A percentile compares a stretch with the other conserved stretches of the same genome.
Conservation (phyloP, 768 basidiomycete species). For the Lactarius evosmus region DNA sequence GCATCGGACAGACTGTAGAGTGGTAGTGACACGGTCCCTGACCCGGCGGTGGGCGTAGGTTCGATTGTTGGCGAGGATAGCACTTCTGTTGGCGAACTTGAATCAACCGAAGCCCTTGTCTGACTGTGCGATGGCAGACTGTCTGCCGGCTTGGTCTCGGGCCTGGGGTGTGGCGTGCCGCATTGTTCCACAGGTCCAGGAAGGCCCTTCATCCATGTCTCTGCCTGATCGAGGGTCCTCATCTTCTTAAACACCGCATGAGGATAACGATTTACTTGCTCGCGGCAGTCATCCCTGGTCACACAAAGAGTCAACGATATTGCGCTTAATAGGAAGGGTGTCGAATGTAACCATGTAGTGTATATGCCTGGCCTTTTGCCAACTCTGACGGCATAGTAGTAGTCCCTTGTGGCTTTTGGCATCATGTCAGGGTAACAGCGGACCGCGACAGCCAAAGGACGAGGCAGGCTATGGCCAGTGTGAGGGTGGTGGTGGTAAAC, state of each 20-base stretch:
- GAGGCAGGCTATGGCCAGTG: not conserved
- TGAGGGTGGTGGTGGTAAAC: not conserved
- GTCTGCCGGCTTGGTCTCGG: not conserved
- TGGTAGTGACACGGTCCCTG: not conserved
- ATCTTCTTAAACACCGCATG: slow-evolving; percentile 72
- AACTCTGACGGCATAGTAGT: slow-evolving; percentile 74
- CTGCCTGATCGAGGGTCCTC: slow-evolving; percentile 50
- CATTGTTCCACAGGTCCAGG: not conserved
- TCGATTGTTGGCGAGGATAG: not conserved
- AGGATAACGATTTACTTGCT: slow-evolving; percentile 61
- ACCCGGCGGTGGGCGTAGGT: not conserved
- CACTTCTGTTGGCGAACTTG: no score
- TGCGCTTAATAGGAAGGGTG: not conserved
- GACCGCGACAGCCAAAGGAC: not conserved
- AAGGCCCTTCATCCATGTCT: slow-evolving; percentile 44
- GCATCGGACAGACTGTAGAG: not conserved
- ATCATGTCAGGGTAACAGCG: slow-evolving; percentile 1
- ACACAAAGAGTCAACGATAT: slow-evolving; percentile 8
- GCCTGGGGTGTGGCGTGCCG: not conserved
- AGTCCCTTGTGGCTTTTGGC: slow-evolving; percentile 34
- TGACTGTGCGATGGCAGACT: not conserved
- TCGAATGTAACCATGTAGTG: slow-evolving; percentile 54
- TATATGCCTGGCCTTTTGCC: slow-evolving; percentile 68
- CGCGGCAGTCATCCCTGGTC: slow-evolving; percentile 68
- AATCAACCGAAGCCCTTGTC: not conserved